These are phyloP conservation scores for Globisporangium splendens DNA, from an alignment of 352 stramenopile species.

Conservation along the genomic window DNA sequence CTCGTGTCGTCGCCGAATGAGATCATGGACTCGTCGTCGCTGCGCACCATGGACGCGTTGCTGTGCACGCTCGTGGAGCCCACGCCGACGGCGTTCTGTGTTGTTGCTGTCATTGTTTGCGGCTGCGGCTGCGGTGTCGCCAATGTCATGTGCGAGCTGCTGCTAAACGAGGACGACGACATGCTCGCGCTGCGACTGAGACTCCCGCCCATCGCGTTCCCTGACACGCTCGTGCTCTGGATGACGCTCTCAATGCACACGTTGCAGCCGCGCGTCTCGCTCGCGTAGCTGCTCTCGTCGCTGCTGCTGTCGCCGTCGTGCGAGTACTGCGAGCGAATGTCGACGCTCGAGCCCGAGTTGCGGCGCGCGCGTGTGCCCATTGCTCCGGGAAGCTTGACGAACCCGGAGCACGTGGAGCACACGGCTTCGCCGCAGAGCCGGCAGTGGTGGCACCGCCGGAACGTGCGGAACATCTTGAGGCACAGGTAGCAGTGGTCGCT, in stretches of 20 bases:
- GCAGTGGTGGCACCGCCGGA: slow-evolving; percentile 64
- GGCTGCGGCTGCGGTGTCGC: background rate
- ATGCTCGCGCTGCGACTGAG: too few species aligned
- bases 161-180: slow-evolving; percentile 13
- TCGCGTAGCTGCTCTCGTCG: slow-evolving; percentile 21
- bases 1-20: slow-evolving; percentile 14
- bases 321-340: slow-evolving; percentile 14
- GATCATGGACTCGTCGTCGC: slow-evolving; percentile 16
- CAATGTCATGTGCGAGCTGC: slow-evolving; percentile 1
- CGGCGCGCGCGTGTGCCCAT: slow-evolving; percentile 4
- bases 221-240: background rate
- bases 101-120: too few species aligned
- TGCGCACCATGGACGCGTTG: slow-evolving; percentile 9
- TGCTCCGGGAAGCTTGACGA: slow-evolving; percentile 21
- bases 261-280: slow-evolving; percentile 27
- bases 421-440: slow-evolving; percentile 66
- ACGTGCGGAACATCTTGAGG: slow-evolving; percentile 60
- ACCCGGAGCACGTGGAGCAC: slow-evolving; percentile 60
- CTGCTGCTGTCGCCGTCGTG: slow-evolving; percentile 16
- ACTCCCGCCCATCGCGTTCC: background rate
- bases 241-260: slow-evolving; percentile 14
- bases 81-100: too few species aligned
- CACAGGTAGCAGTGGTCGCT: slow-evolving; percentile 61
- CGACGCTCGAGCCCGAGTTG: slow-evolving; percentile 15
- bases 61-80: background rate